Base-by-base conservation (phyloP, 2,329 filamentous ascomycete genomes). In the Pyrenochaeta sp. region DNA sequence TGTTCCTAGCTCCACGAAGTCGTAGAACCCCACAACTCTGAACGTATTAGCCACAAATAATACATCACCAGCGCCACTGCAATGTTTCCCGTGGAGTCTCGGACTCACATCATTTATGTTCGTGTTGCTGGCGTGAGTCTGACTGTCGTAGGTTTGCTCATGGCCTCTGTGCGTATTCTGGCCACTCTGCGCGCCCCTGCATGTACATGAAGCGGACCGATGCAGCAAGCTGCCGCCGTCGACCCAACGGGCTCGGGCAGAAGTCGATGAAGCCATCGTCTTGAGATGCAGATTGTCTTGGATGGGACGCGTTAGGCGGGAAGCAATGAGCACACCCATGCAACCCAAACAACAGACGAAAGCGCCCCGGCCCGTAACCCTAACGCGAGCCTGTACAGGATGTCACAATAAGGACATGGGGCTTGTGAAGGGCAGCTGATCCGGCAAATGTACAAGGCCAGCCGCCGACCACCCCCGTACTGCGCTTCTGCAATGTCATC, bases 341-440 rank as follows among this genome's bases (percentile, higher is more conserved):
- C 68, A 55, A 54, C 53, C 50, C 62, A 64, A 61, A 36, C 27
- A 34, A 45, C 40, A 52, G 49, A 36, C 65, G 65, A 68, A 57
- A 58, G 69, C 71, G 72, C 68, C 65, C 68, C 73, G 72, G 72
- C 67, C 74, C 72, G 73, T 75, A 53, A 51, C 53, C 54, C 60
- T 63, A 63, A 63, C 66, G 72, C 72, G 68, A 68, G 59, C 60
- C 19, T 69, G 65, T 59, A 54, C 54, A 58, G 58, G 45, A 58
- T 65, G 69, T 72, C 69, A 73, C 69, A 61, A 63, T 65, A 62
- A 66, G 48, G 55, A 64, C 66, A 59, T 60, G 69, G 66, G 64
- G 62, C 61, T 62, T 65, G 68, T 57, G 52, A 66, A 65, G 69
- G 59, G 58, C 58, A 69, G 60, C 52, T 64, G 54, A 62, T 67